These are phyloP conservation scores for Tephrocybe sp. DNA, from an alignment of 768 basidiomycete genomes.

Conservation along the genomic window DNA sequence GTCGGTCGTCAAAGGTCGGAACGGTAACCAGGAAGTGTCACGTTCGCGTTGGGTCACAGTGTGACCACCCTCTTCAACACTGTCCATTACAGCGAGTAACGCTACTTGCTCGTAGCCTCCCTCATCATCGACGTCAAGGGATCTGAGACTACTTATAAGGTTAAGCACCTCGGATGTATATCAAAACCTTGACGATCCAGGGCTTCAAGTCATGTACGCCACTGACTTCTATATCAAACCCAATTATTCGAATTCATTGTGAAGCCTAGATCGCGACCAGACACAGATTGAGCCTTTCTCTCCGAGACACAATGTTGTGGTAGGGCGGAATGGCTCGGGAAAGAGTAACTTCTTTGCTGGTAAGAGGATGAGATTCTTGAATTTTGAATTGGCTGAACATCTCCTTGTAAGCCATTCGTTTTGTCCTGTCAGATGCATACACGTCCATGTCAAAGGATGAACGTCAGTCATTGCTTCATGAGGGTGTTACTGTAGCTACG, in stretches of 20 bases:
- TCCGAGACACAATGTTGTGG: conserved; percentile 92
- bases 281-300: conserved; percentile 95
- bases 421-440: conserved; percentile 96
- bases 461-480: conserved; percentile 89
- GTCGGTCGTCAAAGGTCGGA: neutral
- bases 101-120: neutral
- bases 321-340: conserved; percentile 95
- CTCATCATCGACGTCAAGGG: neutral
- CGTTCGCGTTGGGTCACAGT: conserved; percentile 15
- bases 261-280: conserved; percentile 71
- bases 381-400: neutral
- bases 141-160: neutral
- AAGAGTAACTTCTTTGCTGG: conserved; percentile 99
- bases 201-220: conserved; percentile 97
- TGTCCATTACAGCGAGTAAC: neutral
- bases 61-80: neutral
- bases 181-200: conserved; percentile 87
- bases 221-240: neutral
- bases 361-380: conserved; percentile 31
- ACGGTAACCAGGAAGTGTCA: conserved; percentile 5
- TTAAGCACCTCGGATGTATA: conserved; percentile 52
- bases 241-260: conserved; percentile 7
- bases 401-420: conserved; percentile 77
- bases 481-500: conserved; percentile 84
- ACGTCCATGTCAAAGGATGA: conserved; percentile 95